These are phyloP conservation scores for Yarrowia porcina DNA, from an alignment of 805 yeast genomes.

Conservation along the genomic window DNA sequence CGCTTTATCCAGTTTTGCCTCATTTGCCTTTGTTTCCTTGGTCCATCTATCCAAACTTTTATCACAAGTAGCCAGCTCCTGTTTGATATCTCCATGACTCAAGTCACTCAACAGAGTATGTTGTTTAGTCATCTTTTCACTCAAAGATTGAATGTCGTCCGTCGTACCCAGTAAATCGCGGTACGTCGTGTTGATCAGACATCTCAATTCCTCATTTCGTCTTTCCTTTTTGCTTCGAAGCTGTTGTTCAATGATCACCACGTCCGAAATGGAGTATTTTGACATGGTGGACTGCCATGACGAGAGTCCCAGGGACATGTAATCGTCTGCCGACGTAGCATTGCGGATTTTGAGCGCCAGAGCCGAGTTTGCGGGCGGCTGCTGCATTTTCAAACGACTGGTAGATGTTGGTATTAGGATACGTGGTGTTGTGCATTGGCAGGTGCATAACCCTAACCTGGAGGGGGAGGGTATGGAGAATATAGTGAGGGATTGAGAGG, in stretches of 20 bases:
- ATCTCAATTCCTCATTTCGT: neutral
- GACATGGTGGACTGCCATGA: slow-evolving; percentile 20
- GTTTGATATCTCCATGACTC: slow-evolving; percentile 21
- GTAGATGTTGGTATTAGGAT: neutral
- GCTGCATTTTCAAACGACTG: neutral
- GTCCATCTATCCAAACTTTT: neutral
- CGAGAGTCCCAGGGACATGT: slow-evolving; percentile 1
- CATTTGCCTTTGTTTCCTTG: neutral
- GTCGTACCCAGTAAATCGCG: slow-evolving; percentile 6
- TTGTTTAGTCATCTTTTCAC: slow-evolving; percentile 13
- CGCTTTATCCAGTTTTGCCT: neutral
- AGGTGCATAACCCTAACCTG: slow-evolving; percentile 18
- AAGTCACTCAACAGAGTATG: neutral
- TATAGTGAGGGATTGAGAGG: too few relatives aligned
- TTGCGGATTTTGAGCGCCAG: slow-evolving; percentile 13
- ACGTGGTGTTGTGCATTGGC: slow-evolving; percentile 11
- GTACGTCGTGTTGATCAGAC: slow-evolving; percentile 11
- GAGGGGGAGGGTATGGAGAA: neutral
- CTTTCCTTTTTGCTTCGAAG: neutral
- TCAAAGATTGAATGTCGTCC: slow-evolving; percentile 17
- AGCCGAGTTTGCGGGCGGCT: slow-evolving; percentile 23
- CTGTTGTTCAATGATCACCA: slow-evolving; percentile 17
- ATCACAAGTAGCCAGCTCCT: neutral
- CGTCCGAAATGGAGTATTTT: slow-evolving; percentile 15
- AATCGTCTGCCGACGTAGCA: slow-evolving; percentile 7